Conservation (phyloP, 108 stramenopile genomes). For the Nannochloropsis oceanica region DNA sequence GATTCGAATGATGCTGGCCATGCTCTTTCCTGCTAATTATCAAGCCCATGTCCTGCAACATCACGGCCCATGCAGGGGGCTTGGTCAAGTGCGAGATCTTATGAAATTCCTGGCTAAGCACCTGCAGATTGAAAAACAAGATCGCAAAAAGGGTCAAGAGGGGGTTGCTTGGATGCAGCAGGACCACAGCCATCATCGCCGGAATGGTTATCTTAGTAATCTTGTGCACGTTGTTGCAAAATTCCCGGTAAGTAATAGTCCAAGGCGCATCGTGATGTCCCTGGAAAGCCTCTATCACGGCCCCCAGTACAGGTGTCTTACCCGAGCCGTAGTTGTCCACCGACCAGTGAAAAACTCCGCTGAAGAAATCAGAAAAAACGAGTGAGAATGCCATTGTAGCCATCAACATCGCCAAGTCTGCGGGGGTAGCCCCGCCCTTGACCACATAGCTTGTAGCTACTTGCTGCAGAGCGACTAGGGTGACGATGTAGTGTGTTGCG, state of each 20-base stretch:
- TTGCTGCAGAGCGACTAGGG: background rate
- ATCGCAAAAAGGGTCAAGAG: background rate
- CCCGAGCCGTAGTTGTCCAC: slow-evolving; percentile 90
- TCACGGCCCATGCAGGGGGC: slow-evolving; percentile 41
- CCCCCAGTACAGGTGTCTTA: slow-evolving; percentile 69
- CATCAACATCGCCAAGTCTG: background rate
- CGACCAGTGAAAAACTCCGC: slow-evolving; percentile 74
- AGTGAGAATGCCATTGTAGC: background rate
- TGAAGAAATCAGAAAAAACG: slow-evolving; percentile 53
- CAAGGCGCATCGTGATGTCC: slow-evolving; percentile 82
- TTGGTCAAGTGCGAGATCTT: slow-evolving; percentile 68
- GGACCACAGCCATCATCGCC: slow-evolving; percentile 26
- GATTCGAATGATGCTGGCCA: slow-evolving; percentile 65
- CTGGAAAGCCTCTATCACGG: slow-evolving; percentile 82
- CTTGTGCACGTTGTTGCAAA: slow-evolving; percentile 82
- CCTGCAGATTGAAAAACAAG: background rate
- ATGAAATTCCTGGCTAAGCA: slow-evolving; percentile 66
- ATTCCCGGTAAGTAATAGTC: slow-evolving; percentile 79
- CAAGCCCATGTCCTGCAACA: slow-evolving; percentile 49
- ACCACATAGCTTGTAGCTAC: background rate
- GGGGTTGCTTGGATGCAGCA: background rate
- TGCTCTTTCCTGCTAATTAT: slow-evolving; percentile 57
- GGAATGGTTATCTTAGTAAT: slow-evolving; percentile 57
- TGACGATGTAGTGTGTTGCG: background rate
- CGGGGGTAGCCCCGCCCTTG: background rate